Base-by-base conservation (phyloP, 106 monocot genomes). In the Iris macrosiphon region DNA sequence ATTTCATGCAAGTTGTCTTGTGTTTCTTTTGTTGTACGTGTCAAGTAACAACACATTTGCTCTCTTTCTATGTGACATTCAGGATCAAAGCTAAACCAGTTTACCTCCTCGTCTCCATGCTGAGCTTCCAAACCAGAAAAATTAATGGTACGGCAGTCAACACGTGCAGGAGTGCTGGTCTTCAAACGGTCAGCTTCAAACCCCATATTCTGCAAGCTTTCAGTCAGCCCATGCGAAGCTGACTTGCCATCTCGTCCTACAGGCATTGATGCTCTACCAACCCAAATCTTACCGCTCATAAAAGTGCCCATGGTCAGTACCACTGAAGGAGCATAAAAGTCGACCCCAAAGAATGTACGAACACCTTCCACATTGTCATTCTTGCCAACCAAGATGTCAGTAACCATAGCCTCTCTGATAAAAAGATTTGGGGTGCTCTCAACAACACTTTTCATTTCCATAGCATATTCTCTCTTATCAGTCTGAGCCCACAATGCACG, bases 201-300 rank as follows among this genome's bases (percentile, higher is more conserved):
- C n/a, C 92, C 92, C 33, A 93, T 60, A 48, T 58, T 51, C 49
- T 80, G 82, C 64, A 93, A 69, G 39, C 70, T 87, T 59, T 87
- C 92, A 32, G 87, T 83, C 32, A 93, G 79, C 25, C 92, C 92
- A 60, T 74, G 64, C 50, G 87, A 93, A 55, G 92, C 92, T 29
- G 92, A 83, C 40, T 93, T 87, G 20, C 92, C 92, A 48, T 87
- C 92, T 47, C 92, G 74, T 21, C 92, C 92, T 21, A 87, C 87
- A 63, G 76, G 72, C 92, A 93, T 87, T 57, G 92, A 87, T 32
- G 74, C 53, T 56, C 71, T 82, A 45, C 92, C 92, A 49, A 92
- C 83, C 92, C 87, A 93, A 40, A 93, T 93, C 62, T 87, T 93
- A 31, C 87, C 87, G 19, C 87, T 87, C 92, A 93, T 93, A 55